A percentile compares a stretch with the other conserved stretches of the same genome.
Conservation (phyloP, 2,329 filamentous ascomycete genomes). For the Macrophomina tecta region DNA sequence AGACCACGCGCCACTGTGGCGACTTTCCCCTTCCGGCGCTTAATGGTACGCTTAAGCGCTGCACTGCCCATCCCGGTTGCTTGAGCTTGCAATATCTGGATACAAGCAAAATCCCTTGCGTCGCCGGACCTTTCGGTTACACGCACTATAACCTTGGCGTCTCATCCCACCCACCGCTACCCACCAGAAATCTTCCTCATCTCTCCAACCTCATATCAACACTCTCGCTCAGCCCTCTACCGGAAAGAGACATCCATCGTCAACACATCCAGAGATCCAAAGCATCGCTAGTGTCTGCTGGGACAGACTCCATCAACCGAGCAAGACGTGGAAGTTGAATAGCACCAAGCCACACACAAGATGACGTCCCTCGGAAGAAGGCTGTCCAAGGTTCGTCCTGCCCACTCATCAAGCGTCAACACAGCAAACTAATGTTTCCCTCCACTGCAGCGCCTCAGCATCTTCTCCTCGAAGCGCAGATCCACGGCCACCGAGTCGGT, state of each 20-base stretch:
- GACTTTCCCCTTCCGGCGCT: slow-evolving; percentile 17
- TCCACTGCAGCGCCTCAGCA: slow-evolving; percentile 1
- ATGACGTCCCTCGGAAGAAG: slow-evolving; percentile 9
- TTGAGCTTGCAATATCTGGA: slow-evolving; percentile 7
- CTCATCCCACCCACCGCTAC: slow-evolving; percentile 10
- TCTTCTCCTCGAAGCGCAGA: slow-evolving; percentile 10
- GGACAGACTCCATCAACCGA: neutral
- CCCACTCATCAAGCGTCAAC: neutral
- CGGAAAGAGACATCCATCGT: neutral
- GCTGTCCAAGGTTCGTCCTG: slow-evolving; percentile 9
- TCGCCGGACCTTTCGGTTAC: neutral
- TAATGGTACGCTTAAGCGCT: neutral
- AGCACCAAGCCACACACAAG: neutral
- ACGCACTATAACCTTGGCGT: slow-evolving; percentile 11
- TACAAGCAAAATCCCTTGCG: neutral
- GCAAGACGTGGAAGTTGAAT: neutral
- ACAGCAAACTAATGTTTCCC: neutral
- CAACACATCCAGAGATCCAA: neutral
- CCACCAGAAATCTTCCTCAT: neutral
- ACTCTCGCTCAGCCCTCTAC: neutral
- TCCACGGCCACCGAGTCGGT: slow-evolving; percentile 12
- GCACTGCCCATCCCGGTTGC: neutral
- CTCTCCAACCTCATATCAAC: neutral
- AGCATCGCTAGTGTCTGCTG: neutral
- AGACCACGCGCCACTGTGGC: slow-evolving; percentile 11